These are phyloP conservation scores for Heterobasidion irregulare DNA, from an alignment of 1,284 basidiomycete genomes.

Conservation along the genomic window DNA sequence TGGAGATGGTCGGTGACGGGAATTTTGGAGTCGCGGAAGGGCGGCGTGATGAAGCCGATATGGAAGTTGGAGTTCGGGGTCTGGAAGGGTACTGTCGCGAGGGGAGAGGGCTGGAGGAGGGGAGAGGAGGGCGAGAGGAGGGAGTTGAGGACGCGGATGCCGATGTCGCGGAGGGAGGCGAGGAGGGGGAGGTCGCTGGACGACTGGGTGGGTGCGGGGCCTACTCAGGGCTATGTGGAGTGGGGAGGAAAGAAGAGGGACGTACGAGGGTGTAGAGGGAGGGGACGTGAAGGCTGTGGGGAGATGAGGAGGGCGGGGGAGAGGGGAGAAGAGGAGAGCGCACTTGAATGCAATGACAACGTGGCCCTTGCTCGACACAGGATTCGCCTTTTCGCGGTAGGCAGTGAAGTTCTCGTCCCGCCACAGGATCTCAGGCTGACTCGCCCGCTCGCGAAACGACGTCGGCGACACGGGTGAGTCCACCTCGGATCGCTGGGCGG, in stretches of 20 bases:
- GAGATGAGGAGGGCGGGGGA: background rate
- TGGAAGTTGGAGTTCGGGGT: conserved; percentile 29
- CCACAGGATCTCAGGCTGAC: conserved; percentile 55
- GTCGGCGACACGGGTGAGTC: conserved; percentile 37
- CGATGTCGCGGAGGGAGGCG: conserved; percentile 50
- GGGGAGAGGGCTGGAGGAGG: conserved; percentile 15
- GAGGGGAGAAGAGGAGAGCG: conserved; percentile 19
- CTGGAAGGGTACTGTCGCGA: conserved; percentile 7
- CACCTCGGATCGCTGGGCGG: conserved; percentile 33
- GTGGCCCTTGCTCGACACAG: conserved; percentile 63
- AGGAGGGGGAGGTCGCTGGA: conserved; percentile 68
- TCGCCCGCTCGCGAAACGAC: conserved; percentile 30
- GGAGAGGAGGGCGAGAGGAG: conserved; percentile 29
- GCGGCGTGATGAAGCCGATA: conserved; percentile 69
- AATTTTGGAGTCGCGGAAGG: conserved; percentile 66
- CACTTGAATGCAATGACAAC: conserved; percentile 70
- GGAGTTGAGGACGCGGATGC: conserved; percentile 44
- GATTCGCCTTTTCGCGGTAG: conserved; percentile 58
- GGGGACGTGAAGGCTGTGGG: conserved; percentile 58
- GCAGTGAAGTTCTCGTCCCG: conserved; percentile 68
- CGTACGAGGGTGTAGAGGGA: conserved; percentile 65
- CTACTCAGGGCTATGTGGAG: background rate
- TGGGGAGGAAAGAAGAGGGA: conserved; percentile 9
- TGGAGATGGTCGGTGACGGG: conserved; percentile 72
- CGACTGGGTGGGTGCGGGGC: conserved; percentile 34